phyloP scores from a whole-genome alignment of 306 rosid species.

The Alnus rubra region DNA sequence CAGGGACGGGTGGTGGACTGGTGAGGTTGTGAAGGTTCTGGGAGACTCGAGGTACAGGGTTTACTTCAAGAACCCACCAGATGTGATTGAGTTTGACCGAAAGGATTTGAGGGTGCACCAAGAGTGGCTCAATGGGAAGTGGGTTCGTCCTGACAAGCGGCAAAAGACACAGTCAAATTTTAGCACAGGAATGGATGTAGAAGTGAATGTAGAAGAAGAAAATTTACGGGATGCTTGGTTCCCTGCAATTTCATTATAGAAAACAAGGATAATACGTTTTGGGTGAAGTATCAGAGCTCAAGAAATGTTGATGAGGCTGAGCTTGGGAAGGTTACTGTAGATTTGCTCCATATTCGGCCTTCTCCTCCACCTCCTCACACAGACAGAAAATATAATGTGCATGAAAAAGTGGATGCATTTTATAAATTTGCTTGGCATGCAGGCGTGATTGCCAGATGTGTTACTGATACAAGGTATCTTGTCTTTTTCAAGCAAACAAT shows the following conservation, averaged over 20 bases:
- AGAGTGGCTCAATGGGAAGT: constrained; percentile 39
- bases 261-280: constrained; percentile 12
- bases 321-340: constrained; percentile 7
- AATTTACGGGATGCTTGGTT: constrained; percentile 21
- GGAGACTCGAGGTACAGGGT: constrained; percentile 31
- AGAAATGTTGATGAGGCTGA: constrained; percentile 12
- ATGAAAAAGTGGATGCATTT: constrained; percentile 26
- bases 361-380: constrained; percentile 2
- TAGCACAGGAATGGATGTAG: constrained; percentile 32
- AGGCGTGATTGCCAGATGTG: constrained; percentile 19
- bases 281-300: constrained; percentile 24
- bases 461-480: constrained; percentile 9
- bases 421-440: constrained; percentile 18
- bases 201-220: constrained; percentile 18
- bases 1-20: constrained; percentile 59
- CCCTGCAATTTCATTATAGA: constrained; percentile 27
- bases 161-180: constrained; percentile 25
- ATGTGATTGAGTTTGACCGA: constrained; percentile 38
- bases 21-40: constrained; percentile 29
- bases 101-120: constrained; percentile 40
- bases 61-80: constrained; percentile 41
- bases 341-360: constrained; percentile 22
- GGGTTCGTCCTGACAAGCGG: constrained; percentile 39
- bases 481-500: constrained; percentile 10
- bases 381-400: constrained; percentile 12